These are phyloP conservation scores for Penicillium sp. DNA, from an alignment of 2,329 filamentous ascomycete species.

Conservation along the genomic window DNA sequence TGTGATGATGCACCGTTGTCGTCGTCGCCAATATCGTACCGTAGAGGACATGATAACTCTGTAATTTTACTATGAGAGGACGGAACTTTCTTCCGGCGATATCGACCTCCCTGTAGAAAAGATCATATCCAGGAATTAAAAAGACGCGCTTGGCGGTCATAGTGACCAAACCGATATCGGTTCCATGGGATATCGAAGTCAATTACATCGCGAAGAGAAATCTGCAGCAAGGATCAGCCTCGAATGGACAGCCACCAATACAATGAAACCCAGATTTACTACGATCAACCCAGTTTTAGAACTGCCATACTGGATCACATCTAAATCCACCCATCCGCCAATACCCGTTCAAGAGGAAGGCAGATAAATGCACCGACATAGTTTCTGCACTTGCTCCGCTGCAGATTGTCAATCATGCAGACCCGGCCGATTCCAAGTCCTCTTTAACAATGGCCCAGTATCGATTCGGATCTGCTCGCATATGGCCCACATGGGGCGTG, in stretches of 20 bases:
- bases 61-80: neutral
- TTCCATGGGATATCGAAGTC: slow-evolving; percentile 7
- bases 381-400: no score
- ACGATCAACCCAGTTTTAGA: no score
- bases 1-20: slow-evolving; percentile 24
- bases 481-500: slow-evolving; percentile 42
- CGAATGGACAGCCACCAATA: no score
- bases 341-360: no score
- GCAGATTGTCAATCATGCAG: no score
- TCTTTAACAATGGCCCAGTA: slow-evolving; percentile 40
- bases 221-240: no score
- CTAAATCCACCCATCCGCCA: no score
- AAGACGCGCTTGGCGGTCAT: slow-evolving; percentile 8
- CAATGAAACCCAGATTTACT: no score
- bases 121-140: no score
- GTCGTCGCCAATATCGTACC: slow-evolving; percentile 8
- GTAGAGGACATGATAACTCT: neutral
- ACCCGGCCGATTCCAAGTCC: slow-evolving; percentile 4
- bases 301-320: no score
- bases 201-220: neutral
- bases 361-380: no score
- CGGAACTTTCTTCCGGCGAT: slow-evolving; percentile 20
- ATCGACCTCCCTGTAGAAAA: neutral
- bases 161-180: slow-evolving; percentile 14
- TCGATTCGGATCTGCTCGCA: slow-evolving; percentile 37